These are phyloP conservation scores for Musa schizocarpa DNA, from an alignment of 176 grass and related monocot genomes.

Conservation along the genomic window DNA sequence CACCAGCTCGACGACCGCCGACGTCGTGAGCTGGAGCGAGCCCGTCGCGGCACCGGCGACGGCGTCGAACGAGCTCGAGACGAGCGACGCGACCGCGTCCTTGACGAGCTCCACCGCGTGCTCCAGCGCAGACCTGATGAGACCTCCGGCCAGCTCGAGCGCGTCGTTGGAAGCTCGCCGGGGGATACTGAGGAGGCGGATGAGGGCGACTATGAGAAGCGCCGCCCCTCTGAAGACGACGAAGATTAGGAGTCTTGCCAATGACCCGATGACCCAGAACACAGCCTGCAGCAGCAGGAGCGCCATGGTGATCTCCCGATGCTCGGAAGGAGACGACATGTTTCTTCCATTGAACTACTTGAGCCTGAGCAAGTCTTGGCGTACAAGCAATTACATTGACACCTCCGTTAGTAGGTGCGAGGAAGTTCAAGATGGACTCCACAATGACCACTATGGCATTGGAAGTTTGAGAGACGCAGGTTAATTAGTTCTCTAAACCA, in stretches of 20 bases:
- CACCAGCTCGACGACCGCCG: constrained; percentile 13
- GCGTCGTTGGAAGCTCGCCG: constrained; percentile 22
- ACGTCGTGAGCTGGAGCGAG: constrained; percentile 6
- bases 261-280: constrained; percentile 21
- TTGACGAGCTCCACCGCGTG: constrained; percentile 10
- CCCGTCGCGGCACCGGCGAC: constrained; percentile 6
- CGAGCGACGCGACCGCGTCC: constrained; percentile 10
- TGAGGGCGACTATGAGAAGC: constrained; percentile 13
- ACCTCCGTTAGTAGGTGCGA: too few species aligned
- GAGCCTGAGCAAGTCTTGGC: neutral
- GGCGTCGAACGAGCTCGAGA: constrained; percentile 23
- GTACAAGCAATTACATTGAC: neutral
- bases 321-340: neutral
- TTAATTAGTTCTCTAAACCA: too few species aligned
- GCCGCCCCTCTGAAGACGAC: constrained; percentile 28
- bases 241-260: constrained; percentile 14
- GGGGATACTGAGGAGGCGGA: constrained; percentile 33
- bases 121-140: constrained; percentile 3
- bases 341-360: neutral
- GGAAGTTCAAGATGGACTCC: too few species aligned
- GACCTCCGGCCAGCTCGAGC: constrained; percentile 9
- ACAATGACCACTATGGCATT: too few species aligned
- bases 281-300: constrained; percentile 19
- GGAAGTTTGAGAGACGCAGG: too few species aligned
- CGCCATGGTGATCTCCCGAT: neutral